Conservation (phyloP, 2,329 filamentous ascomycete genomes). For the Penicillium olsonii region DNA sequence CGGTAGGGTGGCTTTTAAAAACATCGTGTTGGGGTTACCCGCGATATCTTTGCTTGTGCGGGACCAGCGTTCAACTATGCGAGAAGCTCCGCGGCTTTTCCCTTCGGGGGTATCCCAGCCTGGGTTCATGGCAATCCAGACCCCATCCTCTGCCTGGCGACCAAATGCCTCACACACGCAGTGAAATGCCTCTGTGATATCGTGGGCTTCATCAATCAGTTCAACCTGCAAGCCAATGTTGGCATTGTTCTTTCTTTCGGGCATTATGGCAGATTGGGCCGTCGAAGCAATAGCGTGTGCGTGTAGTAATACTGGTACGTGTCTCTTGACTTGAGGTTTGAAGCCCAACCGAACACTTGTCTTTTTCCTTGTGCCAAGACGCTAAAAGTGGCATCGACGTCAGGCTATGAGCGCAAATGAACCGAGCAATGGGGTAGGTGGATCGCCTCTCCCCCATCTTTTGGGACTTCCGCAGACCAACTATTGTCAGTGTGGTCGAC, state of each 20-base stretch:
- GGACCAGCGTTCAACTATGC: conserved; percentile 48
- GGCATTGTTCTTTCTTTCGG: not conserved
- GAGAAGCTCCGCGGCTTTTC: conserved; percentile 35
- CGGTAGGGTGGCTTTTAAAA: conserved; percentile 56
- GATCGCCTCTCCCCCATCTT: no score
- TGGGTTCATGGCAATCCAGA: conserved; percentile 57
- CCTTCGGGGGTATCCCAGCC: conserved; percentile 57
- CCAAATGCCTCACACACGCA: conserved; percentile 45
- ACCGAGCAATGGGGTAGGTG: no score
- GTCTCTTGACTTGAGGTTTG: not conserved
- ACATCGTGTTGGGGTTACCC: conserved; percentile 47
- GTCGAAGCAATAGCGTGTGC: not conserved
- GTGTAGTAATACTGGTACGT: not conserved
- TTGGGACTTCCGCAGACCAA: no score
- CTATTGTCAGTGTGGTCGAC: no score
- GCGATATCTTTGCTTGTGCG: conserved; percentile 43
- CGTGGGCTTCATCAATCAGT: conserved; percentile 5
- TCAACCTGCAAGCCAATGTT: conserved; percentile 5
- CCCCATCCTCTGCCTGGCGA: conserved; percentile 51
- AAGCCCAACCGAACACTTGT: not conserved
- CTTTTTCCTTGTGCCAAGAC: not conserved
- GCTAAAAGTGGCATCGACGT: not conserved
- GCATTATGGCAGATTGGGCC: not conserved
- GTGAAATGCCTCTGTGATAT: conserved; percentile 9
- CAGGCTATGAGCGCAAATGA: no score